Conservation (phyloP, 2,329 filamentous ascomycete genomes). For the Curvularia verruculosa region DNA sequence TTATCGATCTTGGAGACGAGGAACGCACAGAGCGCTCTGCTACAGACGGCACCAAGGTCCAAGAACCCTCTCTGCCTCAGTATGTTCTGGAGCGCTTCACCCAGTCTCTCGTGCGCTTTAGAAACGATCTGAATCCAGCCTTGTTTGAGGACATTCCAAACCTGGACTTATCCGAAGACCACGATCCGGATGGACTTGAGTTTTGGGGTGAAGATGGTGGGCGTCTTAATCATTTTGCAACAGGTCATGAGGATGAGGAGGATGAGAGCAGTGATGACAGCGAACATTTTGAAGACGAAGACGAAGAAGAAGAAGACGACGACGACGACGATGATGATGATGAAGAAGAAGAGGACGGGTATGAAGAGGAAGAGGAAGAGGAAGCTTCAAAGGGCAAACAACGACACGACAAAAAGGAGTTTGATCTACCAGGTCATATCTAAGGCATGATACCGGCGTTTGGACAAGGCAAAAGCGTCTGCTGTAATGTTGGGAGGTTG, state of each 20-base stretch:
- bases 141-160: constrained; percentile 43
- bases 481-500: not conserved
- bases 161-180: constrained; percentile 36
- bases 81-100: constrained; percentile 56
- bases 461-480: constrained; percentile 7
- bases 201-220: constrained; percentile 45
- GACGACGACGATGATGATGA: constrained; percentile 40
- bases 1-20: constrained; percentile 46
- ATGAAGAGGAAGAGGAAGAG: constrained; percentile 39
- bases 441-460: constrained; percentile 28
- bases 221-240: constrained; percentile 29
- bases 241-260: constrained; percentile 36
- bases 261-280: constrained; percentile 47
- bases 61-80: constrained; percentile 51
- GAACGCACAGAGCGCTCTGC: constrained; percentile 44
- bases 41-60: constrained; percentile 45
- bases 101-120: constrained; percentile 53
- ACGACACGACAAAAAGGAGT: constrained; percentile 31
- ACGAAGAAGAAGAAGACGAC: constrained; percentile 36
- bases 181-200: constrained; percentile 38
- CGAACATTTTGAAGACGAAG: constrained; percentile 38
- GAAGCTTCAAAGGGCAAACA: constrained; percentile 34
- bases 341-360: constrained; percentile 34
- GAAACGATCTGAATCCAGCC: constrained; percentile 51
- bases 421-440: constrained; percentile 48